Base-by-base conservation (phyloP, 257 asterid genomes). In the Handroanthus guayacan region DNA sequence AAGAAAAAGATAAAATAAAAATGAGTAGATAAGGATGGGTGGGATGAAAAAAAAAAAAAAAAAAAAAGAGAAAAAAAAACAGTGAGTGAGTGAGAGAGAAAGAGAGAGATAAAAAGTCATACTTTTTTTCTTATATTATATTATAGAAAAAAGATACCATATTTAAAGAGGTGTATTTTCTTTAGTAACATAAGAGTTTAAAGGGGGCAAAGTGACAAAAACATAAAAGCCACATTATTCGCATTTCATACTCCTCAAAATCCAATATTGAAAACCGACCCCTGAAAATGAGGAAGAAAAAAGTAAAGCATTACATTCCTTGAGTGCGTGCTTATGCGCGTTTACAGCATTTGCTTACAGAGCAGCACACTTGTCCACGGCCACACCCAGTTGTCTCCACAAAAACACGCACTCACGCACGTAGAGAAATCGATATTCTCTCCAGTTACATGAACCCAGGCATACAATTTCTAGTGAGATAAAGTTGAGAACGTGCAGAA, bases 341-440 rank as follows among this genome's bases (percentile, higher is more conserved):
- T 72, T 44, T 41, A 44, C 50, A 37, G 78, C 74, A 70, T 64
- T 63, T 70, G 72, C 17, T 75, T 63, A 64, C 52, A 44, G 31
- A 61, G 65, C 78, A 68, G 65, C 78, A 72, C 86, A 79, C 83
- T 65, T 78, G 92, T 80, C 82, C 75, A 48, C 41, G 66, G 82
- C 71, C 74, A 78, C 75, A 31, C 74, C 84, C 83, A 75, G 78
- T 75, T 77, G 86, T 77, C 86, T 51, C 71, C 67, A 41, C 82
- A 57, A 52, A 70, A 71, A 0, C 31, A 25, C 31, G 31, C 31
- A 25, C 31, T 25, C 0, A 25, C 31, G 31, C 31, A 25, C 31
- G 31, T 25, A 34, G 56, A 44, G 61, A 17, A 70, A 20, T 34
- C 52, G 62, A 76, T 71, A 76, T 71, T 76, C 72, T 51, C 80